Conservation (phyloP, 306 rosid genomes). For the Vigna reflexopilosa region DNA sequence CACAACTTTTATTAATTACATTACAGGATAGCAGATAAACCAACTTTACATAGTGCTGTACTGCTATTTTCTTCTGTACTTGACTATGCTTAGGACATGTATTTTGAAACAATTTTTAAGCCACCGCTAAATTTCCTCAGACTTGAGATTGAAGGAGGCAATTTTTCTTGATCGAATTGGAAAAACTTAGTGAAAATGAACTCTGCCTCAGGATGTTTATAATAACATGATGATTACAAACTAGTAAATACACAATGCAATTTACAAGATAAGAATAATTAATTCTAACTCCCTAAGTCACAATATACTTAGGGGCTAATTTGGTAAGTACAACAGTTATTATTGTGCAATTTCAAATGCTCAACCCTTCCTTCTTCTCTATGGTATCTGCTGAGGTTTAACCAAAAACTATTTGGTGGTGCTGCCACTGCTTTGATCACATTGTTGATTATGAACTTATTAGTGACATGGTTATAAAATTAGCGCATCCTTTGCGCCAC, state of each 20-base stretch:
- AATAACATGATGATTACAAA: not conserved
- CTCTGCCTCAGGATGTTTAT: not conserved
- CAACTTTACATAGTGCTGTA: not conserved
- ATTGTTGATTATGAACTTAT: not conserved
- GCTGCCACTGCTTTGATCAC: conserved; percentile 1
- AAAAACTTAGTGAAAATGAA: not conserved
- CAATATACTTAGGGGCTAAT: not conserved
- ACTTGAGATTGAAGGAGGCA: not conserved
- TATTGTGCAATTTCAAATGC: not conserved
- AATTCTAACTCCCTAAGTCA: not conserved
- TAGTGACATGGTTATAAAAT: not conserved
- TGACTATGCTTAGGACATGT: not conserved
- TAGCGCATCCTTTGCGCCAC: not conserved
- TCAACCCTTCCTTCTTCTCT: not conserved
- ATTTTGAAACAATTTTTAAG: not conserved
- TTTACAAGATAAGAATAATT: not conserved
- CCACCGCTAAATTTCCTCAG: not conserved
- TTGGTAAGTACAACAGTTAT: not conserved
- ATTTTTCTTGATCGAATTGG: not conserved
- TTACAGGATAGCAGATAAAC: not conserved
- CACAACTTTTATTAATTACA: not conserved
- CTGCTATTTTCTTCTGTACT: not conserved
- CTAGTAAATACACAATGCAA: not conserved
- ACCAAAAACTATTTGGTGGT: not conserved
- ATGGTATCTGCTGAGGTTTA: not conserved